Evolutionary conservation across 805 yeast species (phyloP), one percentile per base, ranked within the genome.

Genomic region (Ogataea nitratoaversa): DNA sequence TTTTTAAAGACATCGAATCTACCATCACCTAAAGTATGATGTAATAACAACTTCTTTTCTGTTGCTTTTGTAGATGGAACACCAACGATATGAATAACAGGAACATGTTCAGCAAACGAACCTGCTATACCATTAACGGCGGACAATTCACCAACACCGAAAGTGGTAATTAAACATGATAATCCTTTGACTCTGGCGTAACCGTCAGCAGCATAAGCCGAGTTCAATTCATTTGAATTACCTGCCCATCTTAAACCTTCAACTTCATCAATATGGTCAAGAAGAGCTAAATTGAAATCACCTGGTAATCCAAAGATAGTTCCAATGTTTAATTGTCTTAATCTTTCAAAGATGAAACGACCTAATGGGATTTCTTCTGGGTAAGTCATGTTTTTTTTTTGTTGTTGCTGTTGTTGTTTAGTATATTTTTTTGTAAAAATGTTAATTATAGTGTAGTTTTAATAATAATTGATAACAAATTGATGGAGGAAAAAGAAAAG

Each of bases 201-300:
- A 49, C 90, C 93, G 63, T 84, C 93, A 37, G 90, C 90, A 42
- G 93, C 85, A 53, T 81, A 81, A 30, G 89, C 82, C 34, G 90
- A 87, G 60, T 84, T 84, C 66, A 84, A 72, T 67, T 84, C 91
- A 65, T 84, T 84, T 63, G 88, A 83, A 63, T 84, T 83, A 54
- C 90, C 91, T 36, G 84, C 86, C 91, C 90, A 84, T 68, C 82
- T 73, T 67, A 83, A 62, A 37, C 84, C 83, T 36, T 74, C 77
- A 40, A 79, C 83, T 57, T 79, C 83, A 62, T 79, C 78, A 55
- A 81, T 70, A 57, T 80, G 77, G 57, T 80, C 86, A 48, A 81
- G 67, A 39, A 81, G 65, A 16, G 82, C 67, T 59, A 79, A 70
- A 71, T 80, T 81, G 72, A 79, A 81, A 63, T 81, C 87, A 56